Evolutionary conservation across 129 eudicot species (phyloP).

Genomic region (Pittosporum tobira): DNA sequence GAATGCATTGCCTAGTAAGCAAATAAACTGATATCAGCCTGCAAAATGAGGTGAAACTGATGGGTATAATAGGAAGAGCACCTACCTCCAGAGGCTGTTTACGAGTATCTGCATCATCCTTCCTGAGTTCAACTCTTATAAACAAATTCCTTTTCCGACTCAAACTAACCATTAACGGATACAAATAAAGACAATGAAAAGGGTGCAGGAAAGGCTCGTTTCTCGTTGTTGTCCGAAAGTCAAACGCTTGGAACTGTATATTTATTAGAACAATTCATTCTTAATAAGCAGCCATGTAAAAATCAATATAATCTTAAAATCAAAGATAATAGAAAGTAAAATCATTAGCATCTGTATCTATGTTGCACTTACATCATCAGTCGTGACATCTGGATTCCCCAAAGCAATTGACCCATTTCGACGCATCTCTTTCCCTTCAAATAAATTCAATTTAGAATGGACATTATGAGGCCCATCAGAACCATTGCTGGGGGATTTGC

Average conservation of each 20-base stretch:
- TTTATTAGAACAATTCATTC: constrained; percentile 1
- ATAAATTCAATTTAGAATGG: constrained; percentile 22
- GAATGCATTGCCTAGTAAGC: constrained; percentile 70
- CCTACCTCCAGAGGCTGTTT: constrained; percentile 76
- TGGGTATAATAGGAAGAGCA: constrained; percentile 9
- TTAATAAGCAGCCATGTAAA: neutral
- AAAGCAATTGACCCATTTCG: constrained; percentile 50
- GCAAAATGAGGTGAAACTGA: neutral
- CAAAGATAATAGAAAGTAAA: neutral
- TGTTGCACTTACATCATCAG: constrained; percentile 57
- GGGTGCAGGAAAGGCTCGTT: constrained; percentile 96
- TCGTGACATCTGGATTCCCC: constrained; percentile 39
- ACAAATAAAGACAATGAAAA: constrained; percentile 95
- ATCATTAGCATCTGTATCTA: neutral
- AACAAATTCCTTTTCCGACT: constrained; percentile 93
- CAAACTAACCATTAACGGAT: constrained; percentile 86
- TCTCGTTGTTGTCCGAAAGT: constrained; percentile 86
- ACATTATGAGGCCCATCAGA: constrained; percentile 36
- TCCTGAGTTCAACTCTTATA: constrained; percentile 84
- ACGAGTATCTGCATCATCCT: constrained; percentile 80
- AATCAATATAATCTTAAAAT: neutral
- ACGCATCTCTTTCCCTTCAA: constrained; percentile 41
- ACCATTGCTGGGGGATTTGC: constrained; percentile 39
- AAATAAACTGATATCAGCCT: constrained; percentile 4
- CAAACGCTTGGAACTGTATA: constrained; percentile 90